Evolutionary conservation across 768 basidiomycete species (phyloP).

Genomic region (Cytidiella melzeri): DNA sequence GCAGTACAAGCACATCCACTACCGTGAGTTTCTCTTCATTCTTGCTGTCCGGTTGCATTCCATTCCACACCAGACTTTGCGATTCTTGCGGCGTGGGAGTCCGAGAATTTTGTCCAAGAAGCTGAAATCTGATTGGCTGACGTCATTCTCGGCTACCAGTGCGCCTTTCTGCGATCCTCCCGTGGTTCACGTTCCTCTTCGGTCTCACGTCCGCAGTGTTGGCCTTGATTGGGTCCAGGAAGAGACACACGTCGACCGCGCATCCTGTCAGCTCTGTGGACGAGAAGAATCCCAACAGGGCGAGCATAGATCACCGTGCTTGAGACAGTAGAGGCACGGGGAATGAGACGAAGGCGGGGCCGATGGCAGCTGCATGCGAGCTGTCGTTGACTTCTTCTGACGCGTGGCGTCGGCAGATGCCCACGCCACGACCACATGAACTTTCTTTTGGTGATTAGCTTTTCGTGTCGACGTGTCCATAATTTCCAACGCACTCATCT

Average conservation of each 20-base stretch:
- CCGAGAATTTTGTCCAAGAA: not conserved
- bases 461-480: too few species aligned
- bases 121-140: not conserved
- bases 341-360: too few species aligned
- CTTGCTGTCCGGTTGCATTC: not conserved
- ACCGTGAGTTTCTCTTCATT: conserved; percentile 33
- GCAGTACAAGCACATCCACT: conserved; percentile 39
- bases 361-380: too few species aligned
- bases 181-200: conserved; percentile 46
- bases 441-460: too few species aligned
- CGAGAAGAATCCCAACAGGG: too few species aligned
- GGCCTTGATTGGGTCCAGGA: conserved; percentile 27
- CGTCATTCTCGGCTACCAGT: conserved; percentile 29
- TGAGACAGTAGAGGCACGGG: too few species aligned
- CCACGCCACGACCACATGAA: too few species aligned
- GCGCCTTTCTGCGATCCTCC: conserved; percentile 41
- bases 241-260: not conserved
- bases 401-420: too few species aligned
- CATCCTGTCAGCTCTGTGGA: not conserved
- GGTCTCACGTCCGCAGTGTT: conserved; percentile 31
- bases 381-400: too few species aligned
- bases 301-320: too few species aligned
- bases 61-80: not conserved
- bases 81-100: not conserved
- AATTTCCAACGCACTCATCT: too few species aligned